Evolutionary conservation across 2,329 filamentous ascomycete genomes (phyloP).

Genomic region (Colletotrichum plurivorum): DNA sequence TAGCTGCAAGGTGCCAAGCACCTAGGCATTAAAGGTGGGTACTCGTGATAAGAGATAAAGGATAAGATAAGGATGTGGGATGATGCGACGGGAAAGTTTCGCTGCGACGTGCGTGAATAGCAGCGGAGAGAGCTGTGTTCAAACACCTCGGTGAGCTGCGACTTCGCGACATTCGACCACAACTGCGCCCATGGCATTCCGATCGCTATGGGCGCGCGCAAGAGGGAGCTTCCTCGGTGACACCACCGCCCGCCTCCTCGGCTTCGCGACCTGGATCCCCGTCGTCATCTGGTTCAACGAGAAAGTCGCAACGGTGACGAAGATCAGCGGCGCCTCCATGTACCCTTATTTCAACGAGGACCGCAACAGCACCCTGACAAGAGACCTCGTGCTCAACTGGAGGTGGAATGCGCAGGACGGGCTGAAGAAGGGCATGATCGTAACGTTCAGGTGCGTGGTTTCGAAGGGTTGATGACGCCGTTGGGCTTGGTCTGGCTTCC

Average conservation of each 20-base stretch:
- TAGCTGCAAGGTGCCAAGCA: too few species aligned
- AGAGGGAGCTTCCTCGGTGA: constrained; percentile 48
- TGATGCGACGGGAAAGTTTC: constrained; percentile 27
- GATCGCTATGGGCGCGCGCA: constrained; percentile 38
- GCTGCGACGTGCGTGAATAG: not conserved
- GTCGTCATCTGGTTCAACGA: constrained; percentile 73
- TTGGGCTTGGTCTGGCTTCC: not conserved
- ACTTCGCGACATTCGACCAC: not conserved
- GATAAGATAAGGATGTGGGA: constrained; percentile 28
- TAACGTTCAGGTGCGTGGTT: constrained; percentile 74
- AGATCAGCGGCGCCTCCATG: constrained; percentile 78
- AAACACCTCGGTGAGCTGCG: not conserved
- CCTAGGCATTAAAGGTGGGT: too few species aligned
- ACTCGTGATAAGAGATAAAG: not conserved
- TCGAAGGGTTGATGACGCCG: not conserved
- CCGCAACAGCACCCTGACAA: constrained; percentile 67
- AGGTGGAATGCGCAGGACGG: constrained; percentile 71
- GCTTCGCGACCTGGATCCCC: constrained; percentile 73
- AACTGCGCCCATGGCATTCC: constrained; percentile 35
- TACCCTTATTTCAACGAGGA: constrained; percentile 81
- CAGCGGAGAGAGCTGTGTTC: not conserved
- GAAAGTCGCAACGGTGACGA: constrained; percentile 70
- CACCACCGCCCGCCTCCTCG: constrained; percentile 49
- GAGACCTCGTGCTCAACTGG: constrained; percentile 71
- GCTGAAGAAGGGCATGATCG: constrained; percentile 80